Evolutionary conservation across 2,329 filamentous ascomycete genomes (phyloP).

Genomic region (Thelonectria olida): DNA sequence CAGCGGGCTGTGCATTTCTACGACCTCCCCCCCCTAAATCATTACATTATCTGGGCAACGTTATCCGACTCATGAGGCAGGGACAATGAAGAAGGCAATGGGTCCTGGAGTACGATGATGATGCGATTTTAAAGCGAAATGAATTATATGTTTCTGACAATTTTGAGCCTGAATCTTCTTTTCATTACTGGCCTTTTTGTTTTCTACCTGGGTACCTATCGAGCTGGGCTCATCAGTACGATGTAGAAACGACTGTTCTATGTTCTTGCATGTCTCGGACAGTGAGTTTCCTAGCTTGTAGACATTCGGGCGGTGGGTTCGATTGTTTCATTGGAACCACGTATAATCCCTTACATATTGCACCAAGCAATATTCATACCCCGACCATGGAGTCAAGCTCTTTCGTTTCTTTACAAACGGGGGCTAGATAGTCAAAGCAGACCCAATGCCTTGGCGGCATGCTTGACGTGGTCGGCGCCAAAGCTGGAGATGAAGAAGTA

Average conservation of each 20-base stretch:
- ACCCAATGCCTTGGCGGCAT: constrained; percentile 84
- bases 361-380: neutral
- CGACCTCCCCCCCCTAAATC: too few relatives aligned
- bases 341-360: neutral
- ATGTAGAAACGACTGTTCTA: neutral
- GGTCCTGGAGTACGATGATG: constrained; percentile 12
- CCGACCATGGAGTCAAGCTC: neutral
- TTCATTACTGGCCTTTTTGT: constrained; percentile 21
- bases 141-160: neutral
- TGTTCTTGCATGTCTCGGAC: neutral
- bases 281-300: too few relatives aligned
- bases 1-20: too few relatives aligned
- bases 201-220: neutral
- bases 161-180: constrained; percentile 11
- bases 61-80: constrained; percentile 31
- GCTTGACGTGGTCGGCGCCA: constrained; percentile 87
- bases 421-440: constrained; percentile 42
- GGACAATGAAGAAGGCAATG: constrained; percentile 9
- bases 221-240: neutral
- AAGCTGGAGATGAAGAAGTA: constrained; percentile 97
- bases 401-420: constrained; percentile 9
- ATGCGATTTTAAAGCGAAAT: constrained; percentile 24
- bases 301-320: neutral
- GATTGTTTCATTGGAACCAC: neutral
- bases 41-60: constrained; percentile 35